Conservation (phyloP, 2,329 filamentous ascomycete genomes). For the Neopestalotiopsis rosae region DNA sequence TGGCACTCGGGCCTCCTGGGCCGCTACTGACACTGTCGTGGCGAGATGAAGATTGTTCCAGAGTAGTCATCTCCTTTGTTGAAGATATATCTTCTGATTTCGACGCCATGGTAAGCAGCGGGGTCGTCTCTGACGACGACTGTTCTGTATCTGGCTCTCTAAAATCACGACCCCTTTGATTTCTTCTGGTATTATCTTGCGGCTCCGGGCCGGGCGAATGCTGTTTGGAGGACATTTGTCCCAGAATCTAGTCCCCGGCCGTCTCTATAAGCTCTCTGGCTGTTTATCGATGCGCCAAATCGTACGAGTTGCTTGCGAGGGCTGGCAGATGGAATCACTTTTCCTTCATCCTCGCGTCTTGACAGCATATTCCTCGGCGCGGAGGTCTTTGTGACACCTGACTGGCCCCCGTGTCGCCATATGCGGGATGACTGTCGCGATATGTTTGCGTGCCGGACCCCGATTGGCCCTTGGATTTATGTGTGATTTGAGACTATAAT, state of each 20-base stretch:
- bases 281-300: not conserved
- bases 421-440: constrained; percentile 7
- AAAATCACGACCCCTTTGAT: not conserved
- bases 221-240: not conserved
- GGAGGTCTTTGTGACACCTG: not conserved
- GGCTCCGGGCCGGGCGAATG: not conserved
- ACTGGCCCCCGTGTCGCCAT: constrained; percentile 2
- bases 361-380: not conserved
- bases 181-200: not conserved
- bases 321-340: not conserved
- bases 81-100: not conserved
- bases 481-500: constrained; percentile 13
- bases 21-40: not conserved
- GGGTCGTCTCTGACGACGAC: constrained; percentile 14
- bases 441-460: not conserved
- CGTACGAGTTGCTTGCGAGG: not conserved
- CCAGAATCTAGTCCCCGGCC: not conserved
- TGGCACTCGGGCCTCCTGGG: too few relatives aligned
- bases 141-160: not conserved
- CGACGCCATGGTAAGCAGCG: constrained; percentile 14
- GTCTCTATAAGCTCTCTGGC: not conserved
- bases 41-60: not conserved
- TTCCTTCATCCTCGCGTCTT: not conserved
- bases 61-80: not conserved
- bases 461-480: not conserved